Conservation (phyloP, 78 protist species). For the Monocercomonoides exilis region DNA sequence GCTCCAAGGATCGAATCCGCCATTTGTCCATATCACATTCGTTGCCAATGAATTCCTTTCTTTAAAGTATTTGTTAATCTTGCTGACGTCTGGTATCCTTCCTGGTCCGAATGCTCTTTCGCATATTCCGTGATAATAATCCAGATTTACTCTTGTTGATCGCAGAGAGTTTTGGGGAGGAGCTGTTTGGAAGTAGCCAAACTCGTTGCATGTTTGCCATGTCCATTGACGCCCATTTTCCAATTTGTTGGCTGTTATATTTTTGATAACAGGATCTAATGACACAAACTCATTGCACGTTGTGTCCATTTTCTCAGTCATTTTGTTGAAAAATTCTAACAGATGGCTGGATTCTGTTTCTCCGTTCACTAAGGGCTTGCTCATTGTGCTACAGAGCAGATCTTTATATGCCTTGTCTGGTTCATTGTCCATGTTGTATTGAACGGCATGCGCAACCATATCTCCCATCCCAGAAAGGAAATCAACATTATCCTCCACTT, state of each 20-base stretch:
- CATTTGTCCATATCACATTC: slow-evolving; percentile 12
- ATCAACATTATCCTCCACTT: background rate
- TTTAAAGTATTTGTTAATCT: slow-evolving; percentile 2
- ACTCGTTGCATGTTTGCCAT: slow-evolving; percentile 17
- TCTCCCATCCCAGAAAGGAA: slow-evolving; percentile 13
- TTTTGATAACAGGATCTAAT: no score
- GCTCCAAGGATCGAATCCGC: slow-evolving; percentile 24
- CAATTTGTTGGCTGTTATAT: background rate
- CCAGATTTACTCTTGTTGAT: background rate
- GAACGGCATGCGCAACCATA: slow-evolving; percentile 6
- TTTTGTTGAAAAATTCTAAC: background rate
- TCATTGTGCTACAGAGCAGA: background rate
- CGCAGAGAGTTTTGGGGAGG: background rate
- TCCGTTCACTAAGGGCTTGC: no score
- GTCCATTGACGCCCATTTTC: slow-evolving; percentile 1
- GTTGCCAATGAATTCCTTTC: background rate
- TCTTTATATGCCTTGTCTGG: background rate
- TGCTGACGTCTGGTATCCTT: background rate
- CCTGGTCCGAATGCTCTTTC: background rate
- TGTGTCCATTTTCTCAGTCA: background rate
- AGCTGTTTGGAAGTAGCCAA: slow-evolving; percentile 20
- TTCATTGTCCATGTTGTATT: slow-evolving; percentile 9
- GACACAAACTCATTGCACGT: background rate
- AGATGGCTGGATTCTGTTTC: background rate
- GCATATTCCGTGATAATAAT: background rate